Conservation (phyloP, 75 land plant genomes). For the Picea sitchensis region DNA sequence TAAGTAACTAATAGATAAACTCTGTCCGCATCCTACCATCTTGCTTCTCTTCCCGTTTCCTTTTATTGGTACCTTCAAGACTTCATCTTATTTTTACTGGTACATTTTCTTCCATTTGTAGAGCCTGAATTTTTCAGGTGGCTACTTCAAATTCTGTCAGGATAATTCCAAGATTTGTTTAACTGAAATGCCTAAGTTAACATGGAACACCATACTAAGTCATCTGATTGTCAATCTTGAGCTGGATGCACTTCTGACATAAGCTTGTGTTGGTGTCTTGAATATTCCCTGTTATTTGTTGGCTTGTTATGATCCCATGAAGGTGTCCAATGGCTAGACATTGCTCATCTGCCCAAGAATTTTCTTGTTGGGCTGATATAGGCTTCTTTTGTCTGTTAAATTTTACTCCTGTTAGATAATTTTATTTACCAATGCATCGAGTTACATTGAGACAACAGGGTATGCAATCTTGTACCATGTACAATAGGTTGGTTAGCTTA, state of each 20-base stretch:
- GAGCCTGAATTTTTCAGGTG: neutral
- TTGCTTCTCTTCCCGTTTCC: neutral
- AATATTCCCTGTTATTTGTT: neutral
- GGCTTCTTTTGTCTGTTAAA: neutral
- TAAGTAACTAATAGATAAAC: neutral
- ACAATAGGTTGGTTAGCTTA: neutral
- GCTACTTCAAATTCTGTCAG: neutral
- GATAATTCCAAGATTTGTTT: neutral
- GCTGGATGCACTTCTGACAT: neutral
- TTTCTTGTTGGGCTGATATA: neutral
- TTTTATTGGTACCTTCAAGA: neutral
- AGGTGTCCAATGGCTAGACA: neutral
- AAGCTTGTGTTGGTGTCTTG: neutral
- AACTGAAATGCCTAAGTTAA: neutral
- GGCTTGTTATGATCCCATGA: neutral
- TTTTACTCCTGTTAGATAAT: neutral
- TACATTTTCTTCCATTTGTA: neutral
- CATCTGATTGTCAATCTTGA: neutral
- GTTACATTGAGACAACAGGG: neutral
- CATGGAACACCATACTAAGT: neutral
- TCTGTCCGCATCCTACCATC: neutral
- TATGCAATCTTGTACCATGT: neutral
- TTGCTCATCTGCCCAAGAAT: neutral
- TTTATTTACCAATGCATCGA: neutral
- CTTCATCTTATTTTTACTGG: neutral